Conservation (phyloP, 805 yeast genomes). For the Starmerella tilneyi region DNA sequence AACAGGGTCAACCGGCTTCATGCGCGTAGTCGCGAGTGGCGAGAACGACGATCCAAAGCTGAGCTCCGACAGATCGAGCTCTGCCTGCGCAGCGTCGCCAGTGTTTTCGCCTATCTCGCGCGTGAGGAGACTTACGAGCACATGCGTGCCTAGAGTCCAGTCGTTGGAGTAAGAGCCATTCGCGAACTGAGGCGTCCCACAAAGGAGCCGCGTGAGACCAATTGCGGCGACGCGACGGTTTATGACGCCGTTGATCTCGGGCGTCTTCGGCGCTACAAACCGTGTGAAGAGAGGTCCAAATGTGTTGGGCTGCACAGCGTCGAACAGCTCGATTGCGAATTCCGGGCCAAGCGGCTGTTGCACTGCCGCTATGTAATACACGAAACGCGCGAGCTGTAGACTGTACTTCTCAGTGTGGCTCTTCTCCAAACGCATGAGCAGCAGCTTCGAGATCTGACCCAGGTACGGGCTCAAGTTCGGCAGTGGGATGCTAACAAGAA, state of each 20-base stretch:
- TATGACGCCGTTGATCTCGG: conserved; percentile 33
- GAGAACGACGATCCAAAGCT: conserved; percentile 84
- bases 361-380: conserved; percentile 43
- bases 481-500: conserved; percentile 50
- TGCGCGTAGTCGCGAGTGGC: conserved; percentile 52
- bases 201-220: conserved; percentile 40
- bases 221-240: conserved; percentile 42
- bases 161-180: conserved; percentile 38
- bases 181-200: conserved; percentile 32
- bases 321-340: conserved; percentile 49
- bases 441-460: conserved; percentile 62
- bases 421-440: conserved; percentile 70
- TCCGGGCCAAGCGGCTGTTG: conserved; percentile 36
- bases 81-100: conserved; percentile 25
- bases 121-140: conserved; percentile 37
- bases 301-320: conserved; percentile 29
- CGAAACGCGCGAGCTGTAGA: conserved; percentile 56
- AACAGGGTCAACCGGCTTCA: conserved; percentile 60
- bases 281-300: conserved; percentile 30
- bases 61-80: conserved; percentile 52
- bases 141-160: conserved; percentile 38
- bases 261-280: conserved; percentile 31
- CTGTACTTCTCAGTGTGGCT: conserved; percentile 75
- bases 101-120: conserved; percentile 34
- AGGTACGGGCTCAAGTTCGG: conserved; percentile 42